These are phyloP conservation scores for Neostapfia colusana DNA, from an alignment of 176 grass and related monocot genomes.

Conservation along the genomic window DNA sequence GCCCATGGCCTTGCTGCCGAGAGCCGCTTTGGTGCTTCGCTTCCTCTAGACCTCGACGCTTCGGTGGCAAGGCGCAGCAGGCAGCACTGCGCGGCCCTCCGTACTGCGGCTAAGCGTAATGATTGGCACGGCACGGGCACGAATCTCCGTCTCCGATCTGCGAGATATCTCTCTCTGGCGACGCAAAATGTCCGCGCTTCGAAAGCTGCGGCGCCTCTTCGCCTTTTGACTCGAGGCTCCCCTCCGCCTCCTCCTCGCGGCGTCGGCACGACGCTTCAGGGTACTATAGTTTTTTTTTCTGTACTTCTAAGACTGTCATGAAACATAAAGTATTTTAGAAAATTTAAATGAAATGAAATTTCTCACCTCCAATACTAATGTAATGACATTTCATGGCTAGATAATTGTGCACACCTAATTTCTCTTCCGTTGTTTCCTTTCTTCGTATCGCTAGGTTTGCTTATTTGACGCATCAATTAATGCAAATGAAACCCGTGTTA, in stretches of 20 bases:
- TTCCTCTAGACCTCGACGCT: background rate
- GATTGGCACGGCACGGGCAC: constrained; percentile 21
- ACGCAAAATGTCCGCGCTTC: constrained; percentile 17
- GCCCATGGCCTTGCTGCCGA: background rate
- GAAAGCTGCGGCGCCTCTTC: constrained; percentile 25
- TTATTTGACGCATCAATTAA: too few species aligned
- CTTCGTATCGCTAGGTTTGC: too few species aligned
- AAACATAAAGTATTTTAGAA: too few species aligned
- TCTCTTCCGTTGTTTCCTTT: too few species aligned
- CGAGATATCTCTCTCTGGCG: constrained; percentile 16
- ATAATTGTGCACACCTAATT: too few species aligned
- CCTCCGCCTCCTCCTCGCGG: too few species aligned
- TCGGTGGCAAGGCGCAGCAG: background rate
- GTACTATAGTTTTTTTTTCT: too few species aligned
- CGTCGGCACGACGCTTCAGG: background rate
- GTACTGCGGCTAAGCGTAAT: background rate
- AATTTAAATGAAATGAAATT: too few species aligned
- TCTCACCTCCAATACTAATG: too few species aligned
- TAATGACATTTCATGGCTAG: too few species aligned
- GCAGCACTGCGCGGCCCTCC: background rate
- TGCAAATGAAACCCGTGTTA: too few species aligned
- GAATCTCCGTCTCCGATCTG: constrained; percentile 33
- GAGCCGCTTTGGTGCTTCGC: background rate
- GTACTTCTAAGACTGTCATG: too few species aligned
- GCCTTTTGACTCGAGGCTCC: background rate